A percentile compares a stretch with the other conserved stretches of the same genome.
These are phyloP conservation scores for Pezicula carpinea DNA, from an alignment of 2,329 filamentous ascomycete species.

Conservation along the genomic window DNA sequence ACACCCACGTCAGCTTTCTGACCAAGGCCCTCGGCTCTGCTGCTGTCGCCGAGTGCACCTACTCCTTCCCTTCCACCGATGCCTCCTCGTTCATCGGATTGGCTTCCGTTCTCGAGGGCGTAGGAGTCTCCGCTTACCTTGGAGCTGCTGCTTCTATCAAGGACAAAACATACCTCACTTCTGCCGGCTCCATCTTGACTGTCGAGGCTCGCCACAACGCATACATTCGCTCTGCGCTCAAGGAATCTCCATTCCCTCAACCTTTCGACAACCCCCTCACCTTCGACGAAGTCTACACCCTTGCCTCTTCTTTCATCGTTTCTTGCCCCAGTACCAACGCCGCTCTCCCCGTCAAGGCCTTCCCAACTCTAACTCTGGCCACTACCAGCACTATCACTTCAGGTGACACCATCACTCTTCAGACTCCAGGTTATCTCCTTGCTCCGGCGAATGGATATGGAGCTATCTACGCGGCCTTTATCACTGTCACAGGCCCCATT, in stretches of 20 bases:
- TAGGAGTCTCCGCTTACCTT: slow-evolving; percentile 57
- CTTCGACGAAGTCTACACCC: slow-evolving; percentile 56
- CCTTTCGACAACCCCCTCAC: slow-evolving; percentile 56
- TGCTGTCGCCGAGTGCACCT: slow-evolving; percentile 50
- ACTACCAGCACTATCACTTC: slow-evolving; percentile 16
- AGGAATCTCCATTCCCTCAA: slow-evolving; percentile 49
- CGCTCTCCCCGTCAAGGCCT: slow-evolving; percentile 52
- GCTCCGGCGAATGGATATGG: slow-evolving; percentile 14
- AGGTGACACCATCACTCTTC: slow-evolving; percentile 18
- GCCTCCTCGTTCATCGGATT: slow-evolving; percentile 46
- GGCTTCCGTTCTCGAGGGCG: slow-evolving; percentile 50
- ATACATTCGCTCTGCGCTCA: slow-evolving; percentile 49
- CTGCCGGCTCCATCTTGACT: slow-evolving; percentile 58
- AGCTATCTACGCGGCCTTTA: slow-evolving; percentile 33
- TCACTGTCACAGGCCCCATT: slow-evolving; percentile 34
- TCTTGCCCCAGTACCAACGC: slow-evolving; percentile 49
- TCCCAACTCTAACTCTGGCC: slow-evolving; percentile 41
- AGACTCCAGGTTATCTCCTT: slow-evolving; percentile 23
- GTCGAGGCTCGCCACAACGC: slow-evolving; percentile 61
- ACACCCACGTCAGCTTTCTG: slow-evolving; percentile 53
- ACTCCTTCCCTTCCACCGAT: slow-evolving; percentile 47
- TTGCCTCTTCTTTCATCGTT: slow-evolving; percentile 59
- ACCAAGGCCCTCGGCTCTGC: slow-evolving; percentile 40
- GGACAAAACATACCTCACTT: slow-evolving; percentile 52
- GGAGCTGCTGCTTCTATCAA: slow-evolving; percentile 55